Evolutionary conservation across 441 rosid species (phyloP).

Genomic region (Pelargonium australe): DNA sequence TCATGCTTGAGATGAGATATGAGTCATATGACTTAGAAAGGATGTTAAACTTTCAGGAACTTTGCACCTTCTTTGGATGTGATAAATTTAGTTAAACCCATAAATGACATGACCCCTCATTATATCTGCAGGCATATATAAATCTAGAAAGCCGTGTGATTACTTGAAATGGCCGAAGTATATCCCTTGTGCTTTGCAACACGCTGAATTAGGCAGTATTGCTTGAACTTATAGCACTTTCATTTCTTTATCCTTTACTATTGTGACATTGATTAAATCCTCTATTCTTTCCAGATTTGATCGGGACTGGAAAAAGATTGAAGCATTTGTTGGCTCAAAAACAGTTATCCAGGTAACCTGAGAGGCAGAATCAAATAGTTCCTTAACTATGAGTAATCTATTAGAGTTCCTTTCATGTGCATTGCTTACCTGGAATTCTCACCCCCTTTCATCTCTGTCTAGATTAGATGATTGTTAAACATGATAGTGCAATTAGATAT

Average conservation of each 20-base stretch:
- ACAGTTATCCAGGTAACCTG: constrained; percentile 24
- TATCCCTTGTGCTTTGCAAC: not conserved
- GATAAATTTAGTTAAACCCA: no score
- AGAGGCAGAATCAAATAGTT: not conserved
- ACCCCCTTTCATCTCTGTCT: no score
- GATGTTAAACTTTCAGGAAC: no score
- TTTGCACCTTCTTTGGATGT: no score
- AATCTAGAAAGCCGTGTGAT: no score
- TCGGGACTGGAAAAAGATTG: constrained; percentile 29
- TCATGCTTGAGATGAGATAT: no score
- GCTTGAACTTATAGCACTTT: not conserved
- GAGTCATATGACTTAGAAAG: no score
- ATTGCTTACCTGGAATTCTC: not conserved
- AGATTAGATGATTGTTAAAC: no score
- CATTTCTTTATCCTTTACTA: not conserved
- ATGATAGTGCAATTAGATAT: no score
- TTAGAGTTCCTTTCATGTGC: not conserved
- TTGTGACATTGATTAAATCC: not conserved
- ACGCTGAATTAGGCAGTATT: not conserved
- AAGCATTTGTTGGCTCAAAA: constrained; percentile 28
- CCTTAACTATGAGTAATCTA: no score
- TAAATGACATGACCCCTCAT: no score
- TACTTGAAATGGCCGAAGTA: not conserved
- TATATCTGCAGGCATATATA: no score
- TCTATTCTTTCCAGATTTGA: constrained; percentile 18